These are phyloP conservation scores for Meyerozyma carpophila DNA, from an alignment of 1,139 yeast genomes.

Conservation along the genomic window DNA sequence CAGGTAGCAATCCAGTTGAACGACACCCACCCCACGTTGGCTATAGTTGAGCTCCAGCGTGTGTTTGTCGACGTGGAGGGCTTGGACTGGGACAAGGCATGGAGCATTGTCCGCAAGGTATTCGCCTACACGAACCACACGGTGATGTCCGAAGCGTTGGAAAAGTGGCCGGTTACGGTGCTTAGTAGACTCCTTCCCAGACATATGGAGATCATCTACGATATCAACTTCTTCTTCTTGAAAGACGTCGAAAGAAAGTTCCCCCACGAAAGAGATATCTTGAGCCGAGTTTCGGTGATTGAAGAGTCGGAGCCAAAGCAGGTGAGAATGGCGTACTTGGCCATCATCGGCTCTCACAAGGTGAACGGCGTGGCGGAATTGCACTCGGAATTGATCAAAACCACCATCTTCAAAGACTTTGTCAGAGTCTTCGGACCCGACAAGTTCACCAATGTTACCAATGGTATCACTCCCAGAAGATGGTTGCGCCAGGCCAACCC, in stretches of 20 bases:
- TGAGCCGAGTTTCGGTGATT: slow-evolving; percentile 72
- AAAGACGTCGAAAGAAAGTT: slow-evolving; percentile 68
- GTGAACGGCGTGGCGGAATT: slow-evolving; percentile 96
- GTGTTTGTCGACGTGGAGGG: slow-evolving; percentile 79
- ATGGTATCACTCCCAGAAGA: slow-evolving; percentile 94
- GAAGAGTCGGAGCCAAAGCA: slow-evolving; percentile 79
- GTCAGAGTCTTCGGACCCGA: slow-evolving; percentile 76
- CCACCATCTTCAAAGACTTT: slow-evolving; percentile 87
- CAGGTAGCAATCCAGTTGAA: slow-evolving; percentile 89
- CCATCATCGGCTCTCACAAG: slow-evolving; percentile 87
- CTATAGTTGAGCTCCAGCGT: slow-evolving; percentile 86
- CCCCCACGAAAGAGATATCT: slow-evolving; percentile 65
- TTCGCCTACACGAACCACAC: slow-evolving; percentile 95
- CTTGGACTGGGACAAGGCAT: slow-evolving; percentile 76
- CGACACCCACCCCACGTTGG: slow-evolving; percentile 93
- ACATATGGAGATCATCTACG: slow-evolving; percentile 87
- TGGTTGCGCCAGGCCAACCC: slow-evolving; percentile 97
- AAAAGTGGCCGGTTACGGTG: slow-evolving; percentile 89
- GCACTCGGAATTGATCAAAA: slow-evolving; percentile 84
- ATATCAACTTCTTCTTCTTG: slow-evolving; percentile 75
- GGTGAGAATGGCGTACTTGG: slow-evolving; percentile 88
- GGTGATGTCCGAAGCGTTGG: slow-evolving; percentile 90
- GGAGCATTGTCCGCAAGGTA: slow-evolving; percentile 75
- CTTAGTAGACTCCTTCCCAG: slow-evolving; percentile 79
- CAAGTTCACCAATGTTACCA: slow-evolving; percentile 87